Base-by-base conservation (phyloP, 1,284 basidiomycete species). In the Dichomitus squalens region DNA sequence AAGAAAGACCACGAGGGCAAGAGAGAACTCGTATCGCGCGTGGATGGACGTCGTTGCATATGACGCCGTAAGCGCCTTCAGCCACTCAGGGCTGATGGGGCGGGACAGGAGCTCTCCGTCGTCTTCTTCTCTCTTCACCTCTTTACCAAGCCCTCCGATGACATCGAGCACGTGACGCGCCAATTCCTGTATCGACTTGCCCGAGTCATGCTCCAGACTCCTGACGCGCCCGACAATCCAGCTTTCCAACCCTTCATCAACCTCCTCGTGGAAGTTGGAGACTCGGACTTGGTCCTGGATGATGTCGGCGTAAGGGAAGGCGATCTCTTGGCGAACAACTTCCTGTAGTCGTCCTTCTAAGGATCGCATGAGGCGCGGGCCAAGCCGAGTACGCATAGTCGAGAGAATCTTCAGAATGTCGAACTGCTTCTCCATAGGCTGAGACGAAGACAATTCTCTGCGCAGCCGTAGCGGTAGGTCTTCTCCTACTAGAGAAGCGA, bases 251-350 rank as follows among this genome's bases (percentile, higher is more conserved):
- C 80, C 82, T 48, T 85, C 83, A 55, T 88, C 86, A 27, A 90
- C 68, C 23, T 72, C 74, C 52, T 83, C 80, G 60, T 73, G 75
- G 61, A 88, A 79, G 39, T 80, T 75, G 41, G 79, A 71, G 43
- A 78, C 78, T 43, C 74, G 74, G 4, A 82, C 81, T 65, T 86
- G 83, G 66, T 91, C 86, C 53, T 80, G 78, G n/a, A 92, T 72
- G 53, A 92, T 85, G 60, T 92, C 90, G 11, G 82, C 79, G 59
- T 88, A 85, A 3, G 87, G 82, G 70, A 90, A 91, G 0, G 86
- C 84, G 31, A 84, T 83, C 68, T 92, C 90, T 69, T 91, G 88
- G 60, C 85, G 86, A 48, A 88, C 72, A 56, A 90, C 79, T 59
- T 87, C 85, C 33, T 82, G 70, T 20, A 90, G 70, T 47, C 81